phyloP scores from a whole-genome alignment of 306 rosid genomes.

The Canavalia ensiformis region DNA sequence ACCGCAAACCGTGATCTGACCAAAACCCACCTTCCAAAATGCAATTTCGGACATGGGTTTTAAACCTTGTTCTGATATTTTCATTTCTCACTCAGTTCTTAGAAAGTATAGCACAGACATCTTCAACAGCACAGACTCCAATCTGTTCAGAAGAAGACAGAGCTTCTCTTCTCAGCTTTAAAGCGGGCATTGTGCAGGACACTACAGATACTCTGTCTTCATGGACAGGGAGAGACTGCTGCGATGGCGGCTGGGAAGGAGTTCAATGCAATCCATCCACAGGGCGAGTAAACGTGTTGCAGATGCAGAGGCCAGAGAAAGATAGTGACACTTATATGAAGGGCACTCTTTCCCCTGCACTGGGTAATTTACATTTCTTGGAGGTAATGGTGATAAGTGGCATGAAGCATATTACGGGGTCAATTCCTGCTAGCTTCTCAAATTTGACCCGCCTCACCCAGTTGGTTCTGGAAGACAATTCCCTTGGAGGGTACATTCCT shows the following conservation, averaged over 20 bases:
- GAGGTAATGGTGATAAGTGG: conserved; percentile 87
- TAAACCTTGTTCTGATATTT: conserved; percentile 47
- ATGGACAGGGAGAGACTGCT: conserved; percentile 85
- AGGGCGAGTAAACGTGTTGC: conserved; percentile 81
- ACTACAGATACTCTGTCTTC: conserved; percentile 78
- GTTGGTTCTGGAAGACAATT: conserved; percentile 78
- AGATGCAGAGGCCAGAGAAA: conserved; percentile 74
- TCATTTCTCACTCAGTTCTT: conserved; percentile 49
- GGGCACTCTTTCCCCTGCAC: conserved; percentile 85
- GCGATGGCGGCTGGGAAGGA: conserved; percentile 96
- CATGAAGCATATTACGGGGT: conserved; percentile 79
- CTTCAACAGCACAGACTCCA: conserved; percentile 40
- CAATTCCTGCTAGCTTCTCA: conserved; percentile 80
- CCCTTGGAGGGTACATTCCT: conserved; percentile 83
- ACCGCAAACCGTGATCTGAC: conserved; percentile 49
- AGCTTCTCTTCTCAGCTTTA: conserved; percentile 85
- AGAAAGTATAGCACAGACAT: conserved; percentile 45
- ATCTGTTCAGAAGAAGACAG: conserved; percentile 84
- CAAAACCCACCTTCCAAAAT: conserved; percentile 71
- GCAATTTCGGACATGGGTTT: conserved; percentile 66
- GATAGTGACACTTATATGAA: conserved; percentile 68
- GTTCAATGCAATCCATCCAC: conserved; percentile 76
- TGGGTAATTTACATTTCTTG: conserved; percentile 77
- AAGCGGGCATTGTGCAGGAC: conserved; percentile 73
- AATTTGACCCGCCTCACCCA: conserved; percentile 77